Evolutionary conservation across 768 basidiomycete species (phyloP).

Genomic region (Agaricus subrufescens): DNA sequence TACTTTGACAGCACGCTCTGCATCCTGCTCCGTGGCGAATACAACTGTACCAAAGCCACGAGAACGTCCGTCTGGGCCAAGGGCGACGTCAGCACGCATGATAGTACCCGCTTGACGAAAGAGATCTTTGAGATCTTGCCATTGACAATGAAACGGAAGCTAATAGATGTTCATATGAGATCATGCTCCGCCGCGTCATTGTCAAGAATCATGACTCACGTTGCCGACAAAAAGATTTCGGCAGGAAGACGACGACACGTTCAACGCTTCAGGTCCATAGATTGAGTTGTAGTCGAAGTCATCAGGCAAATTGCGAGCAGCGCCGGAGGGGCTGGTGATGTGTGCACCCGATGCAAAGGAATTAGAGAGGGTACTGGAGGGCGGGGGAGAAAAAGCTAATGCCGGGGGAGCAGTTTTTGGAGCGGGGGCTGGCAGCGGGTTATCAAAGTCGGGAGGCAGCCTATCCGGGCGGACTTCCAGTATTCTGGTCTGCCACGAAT

Average conservation of each 20-base stretch:
- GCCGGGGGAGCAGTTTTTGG: constrained; percentile 14
- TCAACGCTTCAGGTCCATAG: constrained; percentile 14
- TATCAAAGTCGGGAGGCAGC: constrained; percentile 59
- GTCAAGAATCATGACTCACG: constrained; percentile 39
- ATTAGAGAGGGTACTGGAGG: constrained; percentile 8
- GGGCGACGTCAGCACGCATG: constrained; percentile 84
- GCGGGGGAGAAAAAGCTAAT: constrained; percentile 5
- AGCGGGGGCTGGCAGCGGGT: constrained; percentile 18
- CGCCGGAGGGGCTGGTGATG: constrained; percentile 9
- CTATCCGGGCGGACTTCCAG: constrained; percentile 92
- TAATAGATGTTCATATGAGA: constrained; percentile 40
- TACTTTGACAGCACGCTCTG: constrained; percentile 77
- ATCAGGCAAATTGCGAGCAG: constrained; percentile 10
- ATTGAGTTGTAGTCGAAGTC: constrained; percentile 22
- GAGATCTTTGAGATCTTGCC: constrained; percentile 97
- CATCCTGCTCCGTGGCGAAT: constrained; percentile 79
- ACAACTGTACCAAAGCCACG: constrained; percentile 92
- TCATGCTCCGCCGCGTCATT: neutral
- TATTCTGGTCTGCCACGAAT: constrained; percentile 91
- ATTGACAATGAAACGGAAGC: constrained; percentile 93
- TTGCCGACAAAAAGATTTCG: constrained; percentile 86
- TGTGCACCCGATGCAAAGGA: constrained; percentile 9
- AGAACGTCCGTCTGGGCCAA: constrained; percentile 84
- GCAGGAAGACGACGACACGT: constrained; percentile 16
- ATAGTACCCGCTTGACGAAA: constrained; percentile 90